A percentile compares a stretch with the other conserved stretches of the same genome.
These are phyloP conservation scores for Myotisia sp. DNA, from an alignment of 2,329 filamentous ascomycete genomes.

Conservation along the genomic window DNA sequence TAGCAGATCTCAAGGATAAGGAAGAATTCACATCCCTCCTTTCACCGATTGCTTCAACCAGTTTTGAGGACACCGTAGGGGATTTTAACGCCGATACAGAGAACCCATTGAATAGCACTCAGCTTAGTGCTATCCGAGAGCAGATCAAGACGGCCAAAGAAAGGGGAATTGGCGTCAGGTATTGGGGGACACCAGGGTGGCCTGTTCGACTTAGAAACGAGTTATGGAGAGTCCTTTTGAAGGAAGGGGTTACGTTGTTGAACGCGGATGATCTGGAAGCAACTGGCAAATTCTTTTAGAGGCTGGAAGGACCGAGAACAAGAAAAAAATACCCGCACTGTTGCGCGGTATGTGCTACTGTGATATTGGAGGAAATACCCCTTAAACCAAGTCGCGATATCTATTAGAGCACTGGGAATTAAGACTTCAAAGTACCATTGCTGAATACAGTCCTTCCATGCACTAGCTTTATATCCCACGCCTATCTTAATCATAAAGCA, in stretches of 20 bases:
- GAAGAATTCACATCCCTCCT: conserved; percentile 35
- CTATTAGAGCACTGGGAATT: no score
- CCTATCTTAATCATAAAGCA: no score
- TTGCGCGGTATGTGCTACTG: no score
- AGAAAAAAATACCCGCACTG: no score
- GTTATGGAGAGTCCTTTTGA: conserved; percentile 43
- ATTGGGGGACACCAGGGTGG: conserved; percentile 50
- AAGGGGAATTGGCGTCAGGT: conserved; percentile 45
- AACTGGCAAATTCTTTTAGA: conserved; percentile 16
- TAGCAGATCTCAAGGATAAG: conserved; percentile 32
- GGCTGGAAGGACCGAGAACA: no score
- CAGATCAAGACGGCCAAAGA: conserved; percentile 42
- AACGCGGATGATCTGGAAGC: conserved; percentile 51
- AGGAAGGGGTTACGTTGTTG: conserved; percentile 46
- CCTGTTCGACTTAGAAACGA: conserved; percentile 45
- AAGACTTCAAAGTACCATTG: no score
- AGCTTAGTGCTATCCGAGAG: conserved; percentile 36
- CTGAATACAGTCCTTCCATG: no score
- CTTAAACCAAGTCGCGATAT: no score
- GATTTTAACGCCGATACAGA: conserved; percentile 27
- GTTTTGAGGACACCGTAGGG: conserved; percentile 34
- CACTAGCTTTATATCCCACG: no score
- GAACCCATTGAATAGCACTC: conserved; percentile 21
- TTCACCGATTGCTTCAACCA: conserved; percentile 41
- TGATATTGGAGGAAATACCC: no score